Base-by-base conservation (phyloP, 1,284 basidiomycete species). In the Marasmius oreades region DNA sequence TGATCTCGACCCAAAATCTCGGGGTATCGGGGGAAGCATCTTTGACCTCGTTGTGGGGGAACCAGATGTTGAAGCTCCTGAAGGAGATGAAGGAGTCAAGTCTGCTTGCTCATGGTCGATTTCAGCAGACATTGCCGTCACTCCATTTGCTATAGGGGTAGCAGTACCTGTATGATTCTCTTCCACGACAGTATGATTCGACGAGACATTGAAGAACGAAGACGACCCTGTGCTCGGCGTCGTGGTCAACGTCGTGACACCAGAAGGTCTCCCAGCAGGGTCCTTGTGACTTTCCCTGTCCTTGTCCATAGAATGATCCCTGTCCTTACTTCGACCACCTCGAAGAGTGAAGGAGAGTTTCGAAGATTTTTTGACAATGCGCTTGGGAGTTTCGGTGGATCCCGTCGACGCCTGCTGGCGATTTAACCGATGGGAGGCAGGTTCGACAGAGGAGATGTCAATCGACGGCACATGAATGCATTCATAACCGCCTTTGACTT, bases 401-500 rank as follows among this genome's bases (percentile, higher is more conserved):
- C 76, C 77, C 2, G 70, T 69, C 1, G 82, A 81, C 12, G 71
- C 67, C 52, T 80, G 77, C 56, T 81, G 81, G 57, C 84, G 77
- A 23, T 68, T 69, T 44, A 67, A 67, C 61, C 69, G 53, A 64
- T 67, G 65, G 20, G 74, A 39, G 8, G 55, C 64, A 7, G 69
- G 63, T 52, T 78, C 78, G 33, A 94, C 78, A 33, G 90, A 89
- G 5, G 87, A 79, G 8, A 96, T 73, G 69, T 96, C 93, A 68
- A 98, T 96, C 24, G 92, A 94, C 0, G 96, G 96, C 51, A 92
- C 75, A 69, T 98, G 95, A 23, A 96, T 90, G 72, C 96, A 99
- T 70, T 98, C 96, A 69, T 95, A 99, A 0, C 96, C 96, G 55
- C 86, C 82, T 69, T 88, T 90, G 64, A 87, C 94, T 69, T 95